Evolutionary conservation across 1,284 basidiomycete species (phyloP).

Genomic region (Puccinia polysora): DNA sequence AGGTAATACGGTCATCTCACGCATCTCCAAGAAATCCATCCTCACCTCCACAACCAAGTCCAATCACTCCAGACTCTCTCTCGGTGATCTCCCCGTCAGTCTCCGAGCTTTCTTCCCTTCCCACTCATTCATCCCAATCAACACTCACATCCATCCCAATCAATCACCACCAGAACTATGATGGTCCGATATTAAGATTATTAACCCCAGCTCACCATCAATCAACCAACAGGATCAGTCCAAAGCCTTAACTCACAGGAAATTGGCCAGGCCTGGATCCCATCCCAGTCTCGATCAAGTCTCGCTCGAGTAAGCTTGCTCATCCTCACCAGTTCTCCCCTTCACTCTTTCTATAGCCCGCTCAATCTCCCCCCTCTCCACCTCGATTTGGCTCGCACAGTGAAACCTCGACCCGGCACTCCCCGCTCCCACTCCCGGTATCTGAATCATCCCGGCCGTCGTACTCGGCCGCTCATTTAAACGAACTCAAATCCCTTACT

Average conservation of each 20-base stretch:
- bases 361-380: background rate
- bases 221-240: slow-evolving; percentile 27
- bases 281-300: slow-evolving; percentile 8
- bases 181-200: slow-evolving; percentile 6
- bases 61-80: slow-evolving; percentile 5
- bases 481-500: slow-evolving; percentile 41
- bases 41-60: slow-evolving; percentile 4
- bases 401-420: background rate
- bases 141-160: slow-evolving; percentile 7
- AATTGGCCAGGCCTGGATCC: slow-evolving; percentile 26
- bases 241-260: slow-evolving; percentile 9
- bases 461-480: slow-evolving; percentile 35
- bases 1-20: slow-evolving; percentile 23
- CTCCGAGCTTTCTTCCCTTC: background rate
- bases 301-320: slow-evolving; percentile 1
- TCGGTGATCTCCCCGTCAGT: slow-evolving; percentile 17
- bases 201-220: slow-evolving; percentile 15
- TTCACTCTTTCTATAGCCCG: background rate
- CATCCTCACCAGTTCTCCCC: background rate
- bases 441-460: slow-evolving; percentile 31
- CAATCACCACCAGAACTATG: background rate
- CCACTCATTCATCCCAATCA: background rate
- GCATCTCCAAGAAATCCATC: slow-evolving; percentile 8
- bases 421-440: slow-evolving; percentile 2
- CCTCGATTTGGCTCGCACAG: background rate